Percentiles rank a stretch among this genome's conserved stretches.
These are phyloP conservation scores for Coniophora puteana DNA, from an alignment of 1,284 basidiomycete genomes.

Conservation along the genomic window DNA sequence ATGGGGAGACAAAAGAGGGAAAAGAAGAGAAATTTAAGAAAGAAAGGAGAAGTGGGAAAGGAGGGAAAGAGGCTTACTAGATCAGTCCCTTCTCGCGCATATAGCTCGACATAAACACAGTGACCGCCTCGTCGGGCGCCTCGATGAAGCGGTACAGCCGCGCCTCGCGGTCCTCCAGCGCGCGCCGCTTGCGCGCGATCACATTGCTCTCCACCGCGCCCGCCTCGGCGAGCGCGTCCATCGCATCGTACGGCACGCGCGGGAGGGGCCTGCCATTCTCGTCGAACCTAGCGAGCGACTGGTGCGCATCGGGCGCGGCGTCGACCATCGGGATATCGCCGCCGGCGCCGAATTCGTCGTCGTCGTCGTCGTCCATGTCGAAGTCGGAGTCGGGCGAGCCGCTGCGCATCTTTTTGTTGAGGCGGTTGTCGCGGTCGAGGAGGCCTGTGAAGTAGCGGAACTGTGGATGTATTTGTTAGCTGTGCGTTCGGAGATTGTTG, in stretches of 20 bases:
- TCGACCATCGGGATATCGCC: slow-evolving; percentile 9
- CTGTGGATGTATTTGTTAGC: slow-evolving; percentile 50
- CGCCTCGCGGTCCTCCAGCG: slow-evolving; percentile 36
- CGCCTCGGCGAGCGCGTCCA: slow-evolving; percentile 21
- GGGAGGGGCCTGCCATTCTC: slow-evolving; percentile 23
- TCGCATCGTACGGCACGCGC: slow-evolving; percentile 7
- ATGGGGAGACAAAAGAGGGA: no score
- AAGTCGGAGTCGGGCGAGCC: slow-evolving; percentile 24
- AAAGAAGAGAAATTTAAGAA: not conserved
- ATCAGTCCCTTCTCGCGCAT: slow-evolving; percentile 60
- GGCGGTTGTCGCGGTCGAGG: slow-evolving; percentile 28
- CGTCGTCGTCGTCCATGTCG: slow-evolving; percentile 24
- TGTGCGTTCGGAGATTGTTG: slow-evolving; percentile 3
- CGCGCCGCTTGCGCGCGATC: slow-evolving; percentile 32
- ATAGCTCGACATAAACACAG: slow-evolving; percentile 63
- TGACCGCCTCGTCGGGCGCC: slow-evolving; percentile 48
- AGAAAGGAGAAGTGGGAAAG: not conserved
- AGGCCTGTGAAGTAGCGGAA: slow-evolving; percentile 45
- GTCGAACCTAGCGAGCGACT: slow-evolving; percentile 7
- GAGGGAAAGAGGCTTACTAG: slow-evolving; percentile 38
- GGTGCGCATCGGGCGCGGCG: slow-evolving; percentile 1
- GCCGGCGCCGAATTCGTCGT: slow-evolving; percentile 5
- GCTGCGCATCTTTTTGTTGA: slow-evolving; percentile 20
- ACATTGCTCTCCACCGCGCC: slow-evolving; percentile 31
- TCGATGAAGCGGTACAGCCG: slow-evolving; percentile 50